These are phyloP conservation scores for Aspergillus bridgeri DNA, from an alignment of 495 filamentous ascomycete genomes.

Conservation along the genomic window DNA sequence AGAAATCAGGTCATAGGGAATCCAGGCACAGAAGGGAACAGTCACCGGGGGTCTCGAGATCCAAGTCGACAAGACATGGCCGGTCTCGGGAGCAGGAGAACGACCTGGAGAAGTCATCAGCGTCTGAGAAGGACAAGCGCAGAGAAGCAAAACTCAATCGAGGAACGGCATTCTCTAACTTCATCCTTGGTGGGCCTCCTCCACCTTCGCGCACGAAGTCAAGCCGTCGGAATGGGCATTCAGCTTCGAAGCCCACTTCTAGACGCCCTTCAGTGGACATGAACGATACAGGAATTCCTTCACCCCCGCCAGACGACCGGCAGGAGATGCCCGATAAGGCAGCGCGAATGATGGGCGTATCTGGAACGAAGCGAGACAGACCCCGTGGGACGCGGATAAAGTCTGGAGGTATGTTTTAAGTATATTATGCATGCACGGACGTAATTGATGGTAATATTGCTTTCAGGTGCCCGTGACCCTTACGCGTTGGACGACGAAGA, in stretches of 20 bases:
- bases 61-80: conserved; percentile 48
- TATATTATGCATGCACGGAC: not conserved
- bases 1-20: conserved; percentile 46
- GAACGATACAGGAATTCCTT: conserved; percentile 45
- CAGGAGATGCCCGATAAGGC: conserved; percentile 52
- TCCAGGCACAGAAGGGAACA: conserved; percentile 26
- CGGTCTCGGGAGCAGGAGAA: conserved; percentile 41
- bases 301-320: conserved; percentile 51
- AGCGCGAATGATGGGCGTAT: conserved; percentile 57
- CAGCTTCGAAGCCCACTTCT: conserved; percentile 40
- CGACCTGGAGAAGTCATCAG: conserved; percentile 51
- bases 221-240: conserved; percentile 34
- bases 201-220: conserved; percentile 51
- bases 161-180: conserved; percentile 47
- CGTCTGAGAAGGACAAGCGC: conserved; percentile 50
- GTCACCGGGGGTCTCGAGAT: conserved; percentile 34
- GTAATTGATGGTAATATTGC: conserved; percentile 5
- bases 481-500: conserved; percentile 60
- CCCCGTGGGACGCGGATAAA: conserved; percentile 34
- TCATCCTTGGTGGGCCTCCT: conserved; percentile 46
- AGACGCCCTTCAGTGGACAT: conserved; percentile 50
- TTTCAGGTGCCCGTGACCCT: conserved; percentile 50
- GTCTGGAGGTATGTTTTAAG: conserved; percentile 30
- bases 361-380: conserved; percentile 35
- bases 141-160: conserved; percentile 41